These are phyloP conservation scores for Geopyxis carbonaria DNA, from an alignment of 495 filamentous ascomycete species.

Conservation along the genomic window DNA sequence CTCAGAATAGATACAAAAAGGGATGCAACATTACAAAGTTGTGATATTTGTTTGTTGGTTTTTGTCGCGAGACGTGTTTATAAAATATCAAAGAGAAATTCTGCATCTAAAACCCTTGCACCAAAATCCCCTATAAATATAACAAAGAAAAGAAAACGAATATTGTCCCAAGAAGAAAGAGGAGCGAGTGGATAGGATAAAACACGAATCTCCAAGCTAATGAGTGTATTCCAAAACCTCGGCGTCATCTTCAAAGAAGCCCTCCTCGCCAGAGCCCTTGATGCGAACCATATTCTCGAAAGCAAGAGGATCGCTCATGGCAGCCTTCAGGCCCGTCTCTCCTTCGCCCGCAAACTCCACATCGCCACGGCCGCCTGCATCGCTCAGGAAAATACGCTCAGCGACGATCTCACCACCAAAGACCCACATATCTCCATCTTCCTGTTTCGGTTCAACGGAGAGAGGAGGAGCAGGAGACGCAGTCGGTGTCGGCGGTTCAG, in stretches of 20 bases:
- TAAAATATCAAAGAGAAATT: too few relatives aligned
- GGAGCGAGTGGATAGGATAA: too few relatives aligned
- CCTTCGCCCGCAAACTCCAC: not conserved
- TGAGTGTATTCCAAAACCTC: constrained; percentile 69
- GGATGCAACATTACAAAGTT: too few relatives aligned
- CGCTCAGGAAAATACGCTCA: not conserved
- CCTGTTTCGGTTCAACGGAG: constrained; percentile 2
- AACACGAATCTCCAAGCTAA: too few relatives aligned
- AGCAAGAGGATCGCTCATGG: constrained; percentile 2
- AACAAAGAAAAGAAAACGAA: too few relatives aligned
- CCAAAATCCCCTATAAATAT: too few relatives aligned
- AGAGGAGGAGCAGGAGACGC: constrained; percentile 5
- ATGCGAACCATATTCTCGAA: not conserved
- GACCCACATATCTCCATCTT: not conserved
- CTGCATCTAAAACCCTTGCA: too few relatives aligned
- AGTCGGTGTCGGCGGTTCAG: constrained; percentile 10
- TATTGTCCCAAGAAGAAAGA: too few relatives aligned
- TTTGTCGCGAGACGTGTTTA: too few relatives aligned
- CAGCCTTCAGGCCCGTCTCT: not conserved
- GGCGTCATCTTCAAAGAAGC: constrained; percentile 88
- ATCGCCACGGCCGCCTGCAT: constrained; percentile 6
- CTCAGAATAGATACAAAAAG: too few relatives aligned
- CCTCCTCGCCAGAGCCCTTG: constrained; percentile 32
- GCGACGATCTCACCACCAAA: constrained; percentile 2
- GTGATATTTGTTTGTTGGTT: too few relatives aligned